These are phyloP conservation scores for Arxiozyma bovina DNA, from an alignment of 1,139 yeast species.

Conservation along the genomic window DNA sequence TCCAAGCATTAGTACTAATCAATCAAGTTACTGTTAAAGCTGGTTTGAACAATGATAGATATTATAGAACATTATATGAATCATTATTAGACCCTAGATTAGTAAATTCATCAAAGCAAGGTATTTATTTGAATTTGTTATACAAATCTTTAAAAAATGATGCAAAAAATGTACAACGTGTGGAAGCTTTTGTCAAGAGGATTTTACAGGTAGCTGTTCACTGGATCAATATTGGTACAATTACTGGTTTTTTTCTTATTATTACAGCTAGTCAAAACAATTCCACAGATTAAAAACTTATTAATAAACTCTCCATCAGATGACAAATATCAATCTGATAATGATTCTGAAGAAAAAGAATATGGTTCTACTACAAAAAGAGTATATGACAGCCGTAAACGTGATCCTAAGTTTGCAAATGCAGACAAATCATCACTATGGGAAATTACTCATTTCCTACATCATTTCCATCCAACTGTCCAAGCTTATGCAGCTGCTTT, in stretches of 20 bases:
- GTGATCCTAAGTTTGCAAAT: constrained; percentile 84
- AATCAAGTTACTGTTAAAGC: constrained; percentile 63
- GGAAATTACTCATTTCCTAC: constrained; percentile 68
- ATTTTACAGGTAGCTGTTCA: constrained; percentile 74
- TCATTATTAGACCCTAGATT: constrained; percentile 80
- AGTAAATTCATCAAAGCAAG: constrained; percentile 76
- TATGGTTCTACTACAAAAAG: constrained; percentile 17
- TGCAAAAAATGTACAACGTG: constrained; percentile 47
- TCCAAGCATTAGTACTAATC: constrained; percentile 82
- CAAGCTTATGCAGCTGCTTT: constrained; percentile 68
- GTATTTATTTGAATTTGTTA: constrained; percentile 76
- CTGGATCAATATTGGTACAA: constrained; percentile 84
- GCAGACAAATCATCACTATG: constrained; percentile 76
- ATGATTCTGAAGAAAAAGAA: constrained; percentile 7
- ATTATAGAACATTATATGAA: constrained; percentile 82
- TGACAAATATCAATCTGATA: constrained; percentile 29
- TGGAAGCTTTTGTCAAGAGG: constrained; percentile 86
- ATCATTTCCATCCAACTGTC: constrained; percentile 90
- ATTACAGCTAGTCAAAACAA: constrained; percentile 50
- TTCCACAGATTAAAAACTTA: constrained; percentile 45
- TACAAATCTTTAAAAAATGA: constrained; percentile 79
- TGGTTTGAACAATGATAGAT: constrained; percentile 58
- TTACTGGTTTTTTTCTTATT: constrained; percentile 82
- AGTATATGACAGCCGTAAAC: constrained; percentile 73
- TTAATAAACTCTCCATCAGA: constrained; percentile 38